Conservation (phyloP, 345 rosid species). For the Gossypium turneri region DNA sequence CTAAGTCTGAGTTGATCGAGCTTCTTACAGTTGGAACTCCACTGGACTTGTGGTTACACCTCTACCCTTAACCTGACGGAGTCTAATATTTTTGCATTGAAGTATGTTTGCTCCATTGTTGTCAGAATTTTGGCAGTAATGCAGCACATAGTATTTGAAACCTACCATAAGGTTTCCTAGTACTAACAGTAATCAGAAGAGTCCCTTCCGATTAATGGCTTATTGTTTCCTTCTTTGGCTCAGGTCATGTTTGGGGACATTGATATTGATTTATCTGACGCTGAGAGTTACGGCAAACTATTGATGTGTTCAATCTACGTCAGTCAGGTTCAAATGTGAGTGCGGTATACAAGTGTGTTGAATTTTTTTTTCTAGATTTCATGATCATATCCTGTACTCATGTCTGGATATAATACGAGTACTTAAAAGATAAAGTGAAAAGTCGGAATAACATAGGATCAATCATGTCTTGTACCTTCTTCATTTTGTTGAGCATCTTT, state of each 20-base stretch:
- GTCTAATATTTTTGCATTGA: too few species aligned
- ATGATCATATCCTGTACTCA: too few species aligned
- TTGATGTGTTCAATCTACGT: slow-evolving; percentile 31
- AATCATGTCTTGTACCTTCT: slow-evolving; percentile 31
- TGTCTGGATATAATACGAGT: too few species aligned
- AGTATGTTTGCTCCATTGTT: too few species aligned
- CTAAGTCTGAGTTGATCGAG: too few species aligned
- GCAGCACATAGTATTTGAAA: neutral
- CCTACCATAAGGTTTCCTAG: neutral
- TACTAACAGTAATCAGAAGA: neutral
- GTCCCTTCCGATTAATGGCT: neutral
- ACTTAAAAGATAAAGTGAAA: too few species aligned
- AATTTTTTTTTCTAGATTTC: neutral
- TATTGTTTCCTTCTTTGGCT: slow-evolving; percentile 10
- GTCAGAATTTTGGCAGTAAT: too few species aligned
- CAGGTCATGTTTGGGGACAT: slow-evolving; percentile 91
- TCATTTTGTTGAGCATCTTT: slow-evolving; percentile 4
- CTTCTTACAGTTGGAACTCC: too few species aligned
- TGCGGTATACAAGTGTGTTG: neutral
- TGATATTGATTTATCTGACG: slow-evolving; percentile 81
- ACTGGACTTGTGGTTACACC: too few species aligned
- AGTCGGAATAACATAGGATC: too few species aligned
- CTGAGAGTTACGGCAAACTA: slow-evolving; percentile 59
- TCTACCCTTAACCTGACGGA: too few species aligned
- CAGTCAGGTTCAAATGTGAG: neutral